Evolutionary conservation across 2,329 filamentous ascomycete species (phyloP), one percentile per base, ranked within the genome.

Genomic region (Clonostachys chloroleuca): DNA sequence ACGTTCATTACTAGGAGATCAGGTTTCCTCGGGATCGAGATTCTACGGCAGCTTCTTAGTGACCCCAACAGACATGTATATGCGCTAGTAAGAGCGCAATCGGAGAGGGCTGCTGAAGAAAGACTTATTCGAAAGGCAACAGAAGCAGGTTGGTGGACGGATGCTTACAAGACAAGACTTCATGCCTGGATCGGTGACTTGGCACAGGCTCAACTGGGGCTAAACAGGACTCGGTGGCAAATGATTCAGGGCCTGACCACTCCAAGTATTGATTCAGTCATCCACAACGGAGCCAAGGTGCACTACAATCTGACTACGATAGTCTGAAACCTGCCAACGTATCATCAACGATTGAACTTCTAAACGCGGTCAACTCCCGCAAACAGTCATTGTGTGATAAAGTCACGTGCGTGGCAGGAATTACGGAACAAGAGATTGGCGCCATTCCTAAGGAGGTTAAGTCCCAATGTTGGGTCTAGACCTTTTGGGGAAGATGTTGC

Each of bases 221-320:
- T 54, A 3, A 40, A 35, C 5, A 13, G 81, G 12, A 68, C 70
- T 2, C 71, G 70, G 4, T 95, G 87, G 86, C 70, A 84, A 42
- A 24, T 24, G 24, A 7, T 24, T 9, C 24, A 24, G 24, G 49
- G 60, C 17, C 53, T 54, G 33, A 33, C 43, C 12, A 41, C 8
- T 12, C 72, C 82, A 5, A 74, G 83, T 37, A 84, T 85, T 1
- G 87, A 95, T 58, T 77, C 83, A 3, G 73, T 90, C 8, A 78
- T 90, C 36, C 86, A 96, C 72, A 96, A 96, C 59, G 92, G 89
- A 41, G 89, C 89, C n/a, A 72, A 76, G 36, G 83, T 88, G 9
- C 86, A 95, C 61, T 95, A 89, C 90, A 83, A 95, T 34, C 77
- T 83, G 55, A 80, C 7, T 96, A 95, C 64, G 77, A 81, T 10